Percentiles rank a stretch among this genome's conserved stretches.
These are phyloP conservation scores for Gnomoniopsis smithogilvyi DNA, from an alignment of 2,329 filamentous ascomycete species.

Conservation along the genomic window DNA sequence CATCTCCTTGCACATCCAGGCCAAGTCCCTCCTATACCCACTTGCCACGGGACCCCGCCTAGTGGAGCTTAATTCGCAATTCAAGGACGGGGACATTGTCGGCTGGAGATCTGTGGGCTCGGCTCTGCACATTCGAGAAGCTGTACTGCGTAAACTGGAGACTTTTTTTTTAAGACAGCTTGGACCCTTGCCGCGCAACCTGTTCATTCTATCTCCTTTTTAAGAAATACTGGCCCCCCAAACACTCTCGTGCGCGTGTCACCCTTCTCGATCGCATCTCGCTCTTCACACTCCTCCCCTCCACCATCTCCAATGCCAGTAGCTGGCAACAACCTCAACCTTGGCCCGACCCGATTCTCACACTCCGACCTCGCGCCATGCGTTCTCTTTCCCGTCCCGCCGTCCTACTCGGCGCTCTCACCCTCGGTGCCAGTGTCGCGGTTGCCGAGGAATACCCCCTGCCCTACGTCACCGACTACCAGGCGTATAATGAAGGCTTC, in stretches of 20 bases:
- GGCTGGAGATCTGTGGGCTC: background rate
- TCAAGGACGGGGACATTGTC: background rate
- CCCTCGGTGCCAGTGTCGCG: conserved; percentile 14
- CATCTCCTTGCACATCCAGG: background rate
- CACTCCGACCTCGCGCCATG: conserved; percentile 1
- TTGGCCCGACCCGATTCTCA: background rate
- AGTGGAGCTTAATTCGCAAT: conserved; percentile 2
- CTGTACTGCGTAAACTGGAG: background rate
- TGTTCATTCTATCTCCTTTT: conserved; percentile 2
- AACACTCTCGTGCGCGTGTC: background rate
- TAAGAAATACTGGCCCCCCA: background rate
- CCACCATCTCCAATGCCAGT: conserved; percentile 6
- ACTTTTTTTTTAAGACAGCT: background rate
- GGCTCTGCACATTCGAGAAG: background rate
- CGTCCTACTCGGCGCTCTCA: conserved; percentile 12
- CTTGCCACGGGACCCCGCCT: background rate
- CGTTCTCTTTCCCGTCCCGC: conserved; percentile 5
- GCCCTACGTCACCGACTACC: conserved; percentile 14
- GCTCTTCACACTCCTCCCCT: background rate
- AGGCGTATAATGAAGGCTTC: conserved; percentile 9
- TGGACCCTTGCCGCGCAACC: conserved; percentile 1
- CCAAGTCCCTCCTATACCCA: background rate
- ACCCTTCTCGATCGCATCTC: background rate
- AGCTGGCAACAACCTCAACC: conserved; percentile 2
- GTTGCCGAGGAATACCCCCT: conserved; percentile 12